Percentiles rank a stretch among this genome's conserved stretches.
phyloP scores from a whole-genome alignment of 2,329 filamentous ascomycete species.

The Ophiostoma angusticollis region DNA sequence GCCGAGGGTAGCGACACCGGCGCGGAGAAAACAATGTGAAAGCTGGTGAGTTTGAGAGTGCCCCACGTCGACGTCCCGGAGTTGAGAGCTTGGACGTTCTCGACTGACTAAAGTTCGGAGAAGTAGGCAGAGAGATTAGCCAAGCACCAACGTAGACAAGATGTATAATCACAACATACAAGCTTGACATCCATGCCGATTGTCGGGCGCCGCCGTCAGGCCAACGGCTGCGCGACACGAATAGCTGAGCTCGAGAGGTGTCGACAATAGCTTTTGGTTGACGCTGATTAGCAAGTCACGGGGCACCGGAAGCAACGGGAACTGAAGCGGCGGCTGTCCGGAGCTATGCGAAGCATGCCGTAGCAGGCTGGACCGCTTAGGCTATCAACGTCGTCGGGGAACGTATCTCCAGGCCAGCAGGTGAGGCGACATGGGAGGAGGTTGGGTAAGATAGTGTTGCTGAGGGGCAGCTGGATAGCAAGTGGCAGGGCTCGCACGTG shows the following conservation, averaged over 20 bases:
- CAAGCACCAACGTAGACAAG: neutral
- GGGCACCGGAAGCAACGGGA: constrained; percentile 2
- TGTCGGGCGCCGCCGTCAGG: constrained; percentile 6
- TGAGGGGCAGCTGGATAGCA: no score
- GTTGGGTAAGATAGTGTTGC: no score
- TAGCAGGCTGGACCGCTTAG: no score
- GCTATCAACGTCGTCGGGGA: no score
- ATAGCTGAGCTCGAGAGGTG: neutral
- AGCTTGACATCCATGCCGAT: constrained; percentile 16
- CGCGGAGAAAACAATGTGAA: constrained; percentile 44
- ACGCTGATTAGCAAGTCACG: neutral
- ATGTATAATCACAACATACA: constrained; percentile 5
- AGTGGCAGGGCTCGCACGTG: no score
- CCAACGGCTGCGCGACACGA: constrained; percentile 1
- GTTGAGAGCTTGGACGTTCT: constrained; percentile 48
- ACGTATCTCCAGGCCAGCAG: no score
- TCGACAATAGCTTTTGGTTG: neutral
- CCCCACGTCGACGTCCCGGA: constrained; percentile 44
- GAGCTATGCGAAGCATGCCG: neutral
- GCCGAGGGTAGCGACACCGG: constrained; percentile 22
- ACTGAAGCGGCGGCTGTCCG: neutral
- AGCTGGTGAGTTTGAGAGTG: constrained; percentile 48
- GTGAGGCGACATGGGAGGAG: no score
- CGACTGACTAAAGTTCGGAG: constrained; percentile 28
- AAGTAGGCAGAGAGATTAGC: neutral